These are phyloP conservation scores for Lablab purpureus DNA, from an alignment of 306 rosid species.

Conservation along the genomic window DNA sequence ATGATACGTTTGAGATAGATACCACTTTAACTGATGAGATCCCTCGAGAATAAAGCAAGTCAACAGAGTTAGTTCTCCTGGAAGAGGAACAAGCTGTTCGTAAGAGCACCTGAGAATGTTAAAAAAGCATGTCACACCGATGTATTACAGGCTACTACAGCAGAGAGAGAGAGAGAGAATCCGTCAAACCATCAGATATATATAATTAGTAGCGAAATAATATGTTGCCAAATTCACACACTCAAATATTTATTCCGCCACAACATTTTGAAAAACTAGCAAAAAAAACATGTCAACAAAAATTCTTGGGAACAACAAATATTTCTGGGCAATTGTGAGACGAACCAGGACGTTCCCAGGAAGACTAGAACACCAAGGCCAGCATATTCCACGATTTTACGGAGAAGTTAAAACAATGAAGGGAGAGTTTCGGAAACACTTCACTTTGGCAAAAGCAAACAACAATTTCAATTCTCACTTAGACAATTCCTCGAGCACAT, in stretches of 20 bases:
- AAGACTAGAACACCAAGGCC: background rate
- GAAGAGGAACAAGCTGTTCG: conserved; percentile 62
- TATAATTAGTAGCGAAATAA: conserved; percentile 21
- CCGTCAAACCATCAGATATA: conserved; percentile 19
- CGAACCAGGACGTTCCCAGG: background rate
- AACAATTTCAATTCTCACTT: conserved; percentile 23
- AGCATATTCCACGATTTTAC: background rate
- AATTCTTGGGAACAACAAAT: background rate
- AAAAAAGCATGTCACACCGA: conserved; percentile 35
- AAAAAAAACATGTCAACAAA: background rate
- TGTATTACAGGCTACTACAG: background rate
- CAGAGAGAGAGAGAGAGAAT: background rate
- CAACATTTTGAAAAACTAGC: background rate
- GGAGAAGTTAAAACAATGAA: background rate
- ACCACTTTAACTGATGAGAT: conserved; percentile 61
- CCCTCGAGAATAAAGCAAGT: conserved; percentile 57
- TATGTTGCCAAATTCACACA: background rate
- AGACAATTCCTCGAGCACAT: conserved; percentile 55
- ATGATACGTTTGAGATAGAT: conserved; percentile 50
- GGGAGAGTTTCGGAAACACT: background rate
- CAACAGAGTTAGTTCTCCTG: conserved; percentile 57
- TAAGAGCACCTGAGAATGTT: conserved; percentile 63
- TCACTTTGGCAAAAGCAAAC: background rate
- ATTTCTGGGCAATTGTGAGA: background rate
- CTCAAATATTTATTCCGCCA: background rate